Evolutionary conservation across 495 filamentous ascomycete species (phyloP), one percentile per base, ranked within the genome.

Genomic region (Halenospora varia): DNA sequence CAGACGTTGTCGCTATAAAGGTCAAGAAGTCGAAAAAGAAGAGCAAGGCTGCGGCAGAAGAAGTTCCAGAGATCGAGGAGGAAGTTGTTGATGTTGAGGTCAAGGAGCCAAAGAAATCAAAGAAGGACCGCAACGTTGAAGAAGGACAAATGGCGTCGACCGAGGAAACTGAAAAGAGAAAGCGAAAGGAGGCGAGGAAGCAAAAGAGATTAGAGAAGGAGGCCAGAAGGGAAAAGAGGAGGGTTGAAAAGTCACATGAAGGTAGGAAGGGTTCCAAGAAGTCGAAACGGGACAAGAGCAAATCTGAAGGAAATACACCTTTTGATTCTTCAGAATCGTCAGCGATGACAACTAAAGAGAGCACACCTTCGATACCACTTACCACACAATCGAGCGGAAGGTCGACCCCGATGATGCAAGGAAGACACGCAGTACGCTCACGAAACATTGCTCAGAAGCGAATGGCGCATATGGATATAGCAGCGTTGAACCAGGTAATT

Each of bases 361-460:
- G 62, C 35, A 66, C 62, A 20, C 60, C 58, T 47, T 40, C 60
- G 39, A 63, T 66, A 35, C 56, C 68, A 41, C 45, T 64, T 10
- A 46, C 62, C 53, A 48, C 63, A 6, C 62, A 53, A 11, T 60
- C 71, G 3, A 48, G 64, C 59, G 58, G 62, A 56, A 24, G 40
- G 25, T 70, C 75, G 24, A 70, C 72, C 8, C 70, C 76, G 46
- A 68, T 69, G 48, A 72, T 79, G 35, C 71, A 73, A 25, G 75
- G 75, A 25, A 78, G 87, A 51, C 84, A 88, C 65, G 73, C 82
- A 44, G 80, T 88, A 51, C 76, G 90, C 61, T 76, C 82, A 51
- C 77, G 87, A 47, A 85, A 88, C 64, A 92, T 93, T 64, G 84
- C 82, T 40, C 87, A 90, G 62, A 95, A 95, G 73, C 84, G 80